Conservation (phyloP, 179 eudicot species). For the Camellia oleifera region DNA sequence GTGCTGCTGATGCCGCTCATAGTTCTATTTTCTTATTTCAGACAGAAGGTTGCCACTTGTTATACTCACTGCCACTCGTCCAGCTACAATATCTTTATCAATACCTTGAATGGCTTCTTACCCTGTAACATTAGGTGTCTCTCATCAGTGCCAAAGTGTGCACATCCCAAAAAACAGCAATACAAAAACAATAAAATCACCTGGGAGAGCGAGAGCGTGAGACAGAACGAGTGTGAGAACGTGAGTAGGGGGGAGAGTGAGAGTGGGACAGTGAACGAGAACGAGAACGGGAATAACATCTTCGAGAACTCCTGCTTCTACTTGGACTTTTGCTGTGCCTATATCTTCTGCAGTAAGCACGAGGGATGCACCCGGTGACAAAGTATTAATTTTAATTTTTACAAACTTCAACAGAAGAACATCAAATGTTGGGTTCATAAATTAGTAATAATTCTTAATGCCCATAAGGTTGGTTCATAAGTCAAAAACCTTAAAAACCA, state of each 20-base stretch:
- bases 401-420: neutral
- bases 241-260: constrained; percentile 19
- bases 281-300: constrained; percentile 52
- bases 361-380: neutral
- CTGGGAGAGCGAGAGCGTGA: constrained; percentile 71
- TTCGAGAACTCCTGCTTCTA: constrained; percentile 68
- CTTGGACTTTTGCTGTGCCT: constrained; percentile 83
- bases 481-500: too few species aligned
- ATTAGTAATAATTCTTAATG: too few species aligned
- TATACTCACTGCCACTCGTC: neutral
- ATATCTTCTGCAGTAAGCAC: constrained; percentile 50
- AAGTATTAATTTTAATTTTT: neutral
- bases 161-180: neutral
- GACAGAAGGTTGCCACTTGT: neutral
- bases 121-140: constrained; percentile 38
- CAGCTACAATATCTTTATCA: constrained; percentile 22
- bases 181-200: constrained; percentile 22
- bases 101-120: constrained; percentile 60
- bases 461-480: too few species aligned
- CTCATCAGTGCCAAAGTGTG: neutral
- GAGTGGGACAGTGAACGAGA: constrained; percentile 45
- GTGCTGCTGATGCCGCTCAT: neutral
- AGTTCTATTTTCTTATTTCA: neutral
- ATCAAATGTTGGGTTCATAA: neutral
- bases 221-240: neutral